Evolutionary conservation across 2,329 filamentous ascomycete genomes (phyloP).

Genomic region (Sporothrix curviconia): DNA sequence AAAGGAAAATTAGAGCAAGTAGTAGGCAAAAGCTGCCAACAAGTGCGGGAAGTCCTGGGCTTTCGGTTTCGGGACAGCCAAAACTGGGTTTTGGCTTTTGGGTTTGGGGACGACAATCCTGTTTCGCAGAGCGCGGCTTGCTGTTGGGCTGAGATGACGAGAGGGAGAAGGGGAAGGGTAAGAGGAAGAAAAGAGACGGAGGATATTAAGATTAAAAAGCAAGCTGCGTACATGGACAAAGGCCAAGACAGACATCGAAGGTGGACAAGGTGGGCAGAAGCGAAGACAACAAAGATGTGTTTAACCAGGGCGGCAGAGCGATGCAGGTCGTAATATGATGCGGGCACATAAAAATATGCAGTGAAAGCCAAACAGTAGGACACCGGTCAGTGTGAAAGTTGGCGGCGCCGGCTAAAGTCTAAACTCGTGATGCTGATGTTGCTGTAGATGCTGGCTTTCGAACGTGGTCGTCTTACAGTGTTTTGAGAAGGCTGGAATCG

Average conservation of each 20-base stretch:
- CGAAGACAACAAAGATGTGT: background rate
- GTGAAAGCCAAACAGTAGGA: no score
- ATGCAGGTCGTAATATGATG: no score
- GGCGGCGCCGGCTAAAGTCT: no score
- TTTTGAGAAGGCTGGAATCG: no score
- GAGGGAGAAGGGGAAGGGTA: background rate
- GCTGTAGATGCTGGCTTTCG: no score
- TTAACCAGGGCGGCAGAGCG: no score
- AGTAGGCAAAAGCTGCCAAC: background rate
- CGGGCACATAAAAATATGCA: no score
- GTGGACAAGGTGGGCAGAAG: background rate
- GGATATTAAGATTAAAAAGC: background rate
- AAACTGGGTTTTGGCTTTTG: constrained; percentile 1
- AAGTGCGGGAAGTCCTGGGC: background rate
- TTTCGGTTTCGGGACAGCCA: constrained; percentile 5
- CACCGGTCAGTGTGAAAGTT: no score
- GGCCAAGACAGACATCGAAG: constrained; percentile 1
- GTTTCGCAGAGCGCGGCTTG: background rate
- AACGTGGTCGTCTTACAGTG: no score
- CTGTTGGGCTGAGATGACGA: constrained; percentile 1
- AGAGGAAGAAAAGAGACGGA: background rate
- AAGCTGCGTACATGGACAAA: background rate
- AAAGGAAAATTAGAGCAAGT: background rate
- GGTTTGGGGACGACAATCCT: constrained; percentile 4
- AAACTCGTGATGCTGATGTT: no score